Percentiles rank a stretch among this genome's conserved stretches.
These are phyloP conservation scores for Candida loeiensis DNA, from an alignment of 805 yeast species.

Conservation along the genomic window DNA sequence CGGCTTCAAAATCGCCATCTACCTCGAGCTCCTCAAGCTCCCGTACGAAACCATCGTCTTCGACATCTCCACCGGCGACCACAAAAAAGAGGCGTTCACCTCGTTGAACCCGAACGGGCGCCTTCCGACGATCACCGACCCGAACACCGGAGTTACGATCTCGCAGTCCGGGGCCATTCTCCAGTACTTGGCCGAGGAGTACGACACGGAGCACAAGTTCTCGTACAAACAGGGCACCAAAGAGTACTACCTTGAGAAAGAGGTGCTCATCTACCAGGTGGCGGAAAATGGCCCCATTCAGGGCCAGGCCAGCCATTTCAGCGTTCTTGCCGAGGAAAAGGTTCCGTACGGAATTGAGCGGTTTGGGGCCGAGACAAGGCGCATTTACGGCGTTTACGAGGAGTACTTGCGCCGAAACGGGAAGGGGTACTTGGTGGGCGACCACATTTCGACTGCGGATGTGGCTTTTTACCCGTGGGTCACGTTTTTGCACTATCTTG, in stretches of 20 bases:
- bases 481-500: slow-evolving; percentile 10
- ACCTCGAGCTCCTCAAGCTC: slow-evolving; percentile 40
- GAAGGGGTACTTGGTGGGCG: slow-evolving; percentile 52
- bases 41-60: slow-evolving; percentile 41
- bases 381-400: slow-evolving; percentile 55
- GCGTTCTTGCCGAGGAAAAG: slow-evolving; percentile 44
- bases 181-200: slow-evolving; percentile 56
- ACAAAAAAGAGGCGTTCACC: slow-evolving; percentile 56
- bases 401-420: slow-evolving; percentile 44
- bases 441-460: slow-evolving; percentile 59
- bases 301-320: slow-evolving; percentile 57
- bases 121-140: slow-evolving; percentile 52
- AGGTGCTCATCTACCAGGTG: slow-evolving; percentile 55
- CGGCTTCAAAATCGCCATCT: slow-evolving; percentile 40
- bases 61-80: slow-evolving; percentile 41
- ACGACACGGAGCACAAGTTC: slow-evolving; percentile 51
- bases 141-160: slow-evolving; percentile 42
- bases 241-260: slow-evolving; percentile 50
- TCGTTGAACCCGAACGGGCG: slow-evolving; percentile 60
- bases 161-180: slow-evolving; percentile 63
- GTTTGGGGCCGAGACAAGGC: slow-evolving; percentile 47
- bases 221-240: slow-evolving; percentile 34
- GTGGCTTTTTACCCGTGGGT: slow-evolving; percentile 49
- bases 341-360: slow-evolving; percentile 53
- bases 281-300: slow-evolving; percentile 59